Evolutionary conservation across 257 asterid species (phyloP), one percentile per base, ranked within the genome.

Genomic region (Fraxinus quadrangulata): DNA sequence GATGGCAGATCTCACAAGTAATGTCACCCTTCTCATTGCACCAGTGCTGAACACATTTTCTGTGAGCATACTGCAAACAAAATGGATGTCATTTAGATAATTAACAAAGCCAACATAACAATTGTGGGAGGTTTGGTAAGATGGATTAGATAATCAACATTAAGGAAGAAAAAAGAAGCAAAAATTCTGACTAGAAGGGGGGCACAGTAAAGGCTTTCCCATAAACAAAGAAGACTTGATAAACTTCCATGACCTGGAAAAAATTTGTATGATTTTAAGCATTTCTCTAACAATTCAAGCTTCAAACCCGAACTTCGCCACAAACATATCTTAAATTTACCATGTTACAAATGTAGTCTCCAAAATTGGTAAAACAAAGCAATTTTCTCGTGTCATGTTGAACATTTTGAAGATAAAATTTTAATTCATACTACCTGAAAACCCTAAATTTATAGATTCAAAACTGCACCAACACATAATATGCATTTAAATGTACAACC

Each of bases 21-120:
- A 78, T 91, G 88, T 95, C 99, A 37, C 99, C 99, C 92, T 95
- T 95, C 89, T 95, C 99, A 75, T 95, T 85, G 87, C 99, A 95
- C 99, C 99, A 95, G 84, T 90, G 89, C 72, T 95, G 99, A 79
- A 95, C 97, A 73, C 99, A 95, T 85, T 91, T 89, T 79, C 99
- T 89, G 84, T 95, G 99, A 79, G 98, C 96, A 86, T 93, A 91
- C 99, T 95, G 98, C 90, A 89, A 75, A 77, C 77, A 56, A 59
- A 21, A 59, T 59, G 28, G 67, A 59, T 59, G 67, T 80, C 77
- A 74, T 80, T 72, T 30, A 78, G 81, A 61, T 12, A 63, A 69
- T 24, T 75, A 67, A 82, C 56, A 30, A 78, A 5, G 36, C 45
- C 26, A 40, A 45, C 63, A 65, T 5, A 67, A 31, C 74, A 61